Evolutionary conservation across 352 stramenopile genomes (phyloP), one percentile per base, ranked within the genome.

Genomic region (Globisporangium parvum): DNA sequence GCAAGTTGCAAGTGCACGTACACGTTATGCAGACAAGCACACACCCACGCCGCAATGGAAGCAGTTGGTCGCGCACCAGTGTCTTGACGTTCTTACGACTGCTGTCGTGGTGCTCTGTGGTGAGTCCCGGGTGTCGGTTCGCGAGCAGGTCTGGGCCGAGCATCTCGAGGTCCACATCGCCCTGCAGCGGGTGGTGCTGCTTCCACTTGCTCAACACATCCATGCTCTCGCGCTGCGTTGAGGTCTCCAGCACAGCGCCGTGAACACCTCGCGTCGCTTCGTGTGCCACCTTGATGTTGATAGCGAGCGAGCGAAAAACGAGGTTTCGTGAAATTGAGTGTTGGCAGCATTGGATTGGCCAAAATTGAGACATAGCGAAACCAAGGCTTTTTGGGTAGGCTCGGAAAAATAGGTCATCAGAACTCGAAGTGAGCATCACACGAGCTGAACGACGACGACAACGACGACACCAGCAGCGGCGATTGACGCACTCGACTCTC

Each of bases 111-210:
- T 31, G 21, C 17, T 60, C 58, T 8, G 26, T 51, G 23, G 44
- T n/a, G 41, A 54, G 42, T 35, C 45, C 51, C 11, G 18, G 41
- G 46, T 65, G 59, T 21, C 55, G 55, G 20, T 46, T 61, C 40
- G 47, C 37, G n/a, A 62, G 42, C 24, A 66, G 47, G 10, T 66
- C 59, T 14, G 59, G 53, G 3, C 46, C 47, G n/a, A 63, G 37
- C 54, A 63, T 46, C 44, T 66, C 60, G 31, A 66, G 42, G 15
- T 66, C 60, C 21, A 63, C 55, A 5, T 51, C 41, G 18, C n/a
- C 28, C 8, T 47, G 44, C 28, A 63, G 42, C 33, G 57, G 45
- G 9, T 37, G 51, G 21, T 47, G 57, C 12, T 50, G 42, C 51
- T 57, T 57, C 57, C 50, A 58, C 35, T 50, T 57, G 45, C 33